These are phyloP conservation scores for Malbranchea zuffiana DNA, from an alignment of 2,329 filamentous ascomycete genomes.

Conservation along the genomic window DNA sequence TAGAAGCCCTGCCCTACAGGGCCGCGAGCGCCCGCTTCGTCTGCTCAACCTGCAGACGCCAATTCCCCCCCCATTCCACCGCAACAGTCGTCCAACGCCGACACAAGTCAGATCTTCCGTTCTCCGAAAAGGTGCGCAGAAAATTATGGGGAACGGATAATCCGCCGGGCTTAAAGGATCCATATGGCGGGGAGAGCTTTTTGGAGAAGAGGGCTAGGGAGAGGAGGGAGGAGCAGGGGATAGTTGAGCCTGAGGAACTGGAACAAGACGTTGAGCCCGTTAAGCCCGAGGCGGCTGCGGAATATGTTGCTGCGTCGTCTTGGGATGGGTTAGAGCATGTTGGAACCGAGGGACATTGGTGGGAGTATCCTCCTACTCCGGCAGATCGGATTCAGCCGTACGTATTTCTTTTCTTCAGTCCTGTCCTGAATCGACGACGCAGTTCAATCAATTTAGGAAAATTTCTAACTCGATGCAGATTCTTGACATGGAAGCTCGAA, in stretches of 20 bases:
- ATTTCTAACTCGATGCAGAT: background rate
- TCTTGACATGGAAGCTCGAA: conserved; percentile 28
- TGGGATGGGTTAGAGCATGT: conserved; percentile 46
- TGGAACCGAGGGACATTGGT: conserved; percentile 39
- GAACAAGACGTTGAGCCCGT: background rate
- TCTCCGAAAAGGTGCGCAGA: conserved; percentile 38
- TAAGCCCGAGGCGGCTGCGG: conserved; percentile 13
- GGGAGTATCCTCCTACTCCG: conserved; percentile 25
- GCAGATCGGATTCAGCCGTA: conserved; percentile 36
- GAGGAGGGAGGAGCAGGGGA: conserved; percentile 10
- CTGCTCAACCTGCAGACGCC: conserved; percentile 32
- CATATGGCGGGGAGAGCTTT: conserved; percentile 34
- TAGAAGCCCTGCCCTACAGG: conserved; percentile 25
- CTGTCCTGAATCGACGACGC: background rate
- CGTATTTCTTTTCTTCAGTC: conserved; percentile 15
- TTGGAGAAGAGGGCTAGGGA: conserved; percentile 22
- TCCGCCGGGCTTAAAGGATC: conserved; percentile 39
- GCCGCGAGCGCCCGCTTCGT: conserved; percentile 25
- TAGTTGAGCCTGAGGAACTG: conserved; percentile 11
- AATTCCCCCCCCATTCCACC: conserved; percentile 23
- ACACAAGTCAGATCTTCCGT: conserved; percentile 20
- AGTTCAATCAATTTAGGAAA: background rate
- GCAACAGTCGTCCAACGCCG: conserved; percentile 23
- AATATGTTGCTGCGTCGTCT: conserved; percentile 38
- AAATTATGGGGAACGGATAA: conserved; percentile 42